These are phyloP conservation scores for Escallonia rubra DNA, from an alignment of 129 eudicot species.

Conservation along the genomic window DNA sequence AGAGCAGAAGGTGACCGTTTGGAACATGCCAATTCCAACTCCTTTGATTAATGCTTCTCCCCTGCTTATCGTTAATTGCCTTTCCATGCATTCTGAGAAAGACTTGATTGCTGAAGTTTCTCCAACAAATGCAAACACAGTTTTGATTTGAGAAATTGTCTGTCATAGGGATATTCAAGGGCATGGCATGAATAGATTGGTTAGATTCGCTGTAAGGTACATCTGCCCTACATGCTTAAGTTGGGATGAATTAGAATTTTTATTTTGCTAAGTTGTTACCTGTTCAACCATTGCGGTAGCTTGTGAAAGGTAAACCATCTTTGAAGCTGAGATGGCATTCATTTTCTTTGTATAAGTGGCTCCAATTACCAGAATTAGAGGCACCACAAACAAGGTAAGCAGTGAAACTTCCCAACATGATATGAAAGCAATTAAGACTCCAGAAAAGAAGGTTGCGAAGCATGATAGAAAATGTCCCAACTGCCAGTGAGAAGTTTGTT, in stretches of 20 bases:
- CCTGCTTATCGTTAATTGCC: conserved; percentile 46
- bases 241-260: background rate
- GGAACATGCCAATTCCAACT: conserved; percentile 69
- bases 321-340: conserved; percentile 60
- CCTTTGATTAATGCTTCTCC: conserved; percentile 77
- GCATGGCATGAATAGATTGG: background rate
- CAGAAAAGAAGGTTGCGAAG: conserved; percentile 67
- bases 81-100: conserved; percentile 57
- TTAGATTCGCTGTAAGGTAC: background rate
- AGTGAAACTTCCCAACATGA: conserved; percentile 80
- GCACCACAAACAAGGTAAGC: conserved; percentile 69
- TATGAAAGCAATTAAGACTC: conserved; percentile 68
- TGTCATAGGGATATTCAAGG: conserved; percentile 23
- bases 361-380: conserved; percentile 69
- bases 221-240: background rate
- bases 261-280: conserved; percentile 25
- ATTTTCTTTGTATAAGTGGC: conserved; percentile 82
- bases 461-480: conserved; percentile 77
- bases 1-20: conserved; percentile 69
- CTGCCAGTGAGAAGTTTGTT: conserved; percentile 26
- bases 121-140: conserved; percentile 86
- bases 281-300: conserved; percentile 82
- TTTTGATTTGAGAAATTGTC: conserved; percentile 77
- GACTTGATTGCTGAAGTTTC: conserved; percentile 59
- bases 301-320: conserved; percentile 55